A percentile compares a stretch with the other conserved stretches of the same genome.
Conservation (phyloP, 176 grass and related monocot genomes). For the Melocanna baccifera region DNA sequence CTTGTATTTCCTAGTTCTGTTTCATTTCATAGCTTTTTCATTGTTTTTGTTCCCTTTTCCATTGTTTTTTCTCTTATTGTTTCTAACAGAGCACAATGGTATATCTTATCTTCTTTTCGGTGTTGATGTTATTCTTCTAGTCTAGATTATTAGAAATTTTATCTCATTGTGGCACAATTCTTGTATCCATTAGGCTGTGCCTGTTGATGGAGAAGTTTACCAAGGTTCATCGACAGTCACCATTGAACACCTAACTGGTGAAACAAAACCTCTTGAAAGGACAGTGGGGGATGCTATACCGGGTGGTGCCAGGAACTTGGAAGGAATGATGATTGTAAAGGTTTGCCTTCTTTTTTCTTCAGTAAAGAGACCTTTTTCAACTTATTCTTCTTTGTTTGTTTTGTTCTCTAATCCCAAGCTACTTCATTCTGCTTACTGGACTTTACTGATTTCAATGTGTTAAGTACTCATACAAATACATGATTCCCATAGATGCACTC, state of each 20-base stretch:
- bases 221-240: conserved; percentile 95
- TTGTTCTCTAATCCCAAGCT: background rate
- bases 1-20: background rate
- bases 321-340: conserved; percentile 99
- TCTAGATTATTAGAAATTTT: conserved; percentile 25
- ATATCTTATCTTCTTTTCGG: background rate
- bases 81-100: background rate
- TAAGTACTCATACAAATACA: background rate
- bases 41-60: background rate
- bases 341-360: conserved; percentile 45
- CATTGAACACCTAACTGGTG: conserved; percentile 91
- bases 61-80: background rate
- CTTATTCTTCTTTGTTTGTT: background rate
- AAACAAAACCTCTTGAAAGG: conserved; percentile 90
- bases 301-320: conserved; percentile 90
- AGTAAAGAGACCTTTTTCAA: background rate
- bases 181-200: conserved; percentile 80
- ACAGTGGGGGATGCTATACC: conserved; percentile 84
- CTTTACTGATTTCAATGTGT: background rate
- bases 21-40: conserved; percentile 2
- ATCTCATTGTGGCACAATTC: conserved; percentile 42
- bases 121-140: background rate
- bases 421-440: background rate
- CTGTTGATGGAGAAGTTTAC: conserved; percentile 97
- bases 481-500: background rate